Base-by-base conservation (phyloP, 1,284 basidiomycete species). In the Schizophyllum amplum region DNA sequence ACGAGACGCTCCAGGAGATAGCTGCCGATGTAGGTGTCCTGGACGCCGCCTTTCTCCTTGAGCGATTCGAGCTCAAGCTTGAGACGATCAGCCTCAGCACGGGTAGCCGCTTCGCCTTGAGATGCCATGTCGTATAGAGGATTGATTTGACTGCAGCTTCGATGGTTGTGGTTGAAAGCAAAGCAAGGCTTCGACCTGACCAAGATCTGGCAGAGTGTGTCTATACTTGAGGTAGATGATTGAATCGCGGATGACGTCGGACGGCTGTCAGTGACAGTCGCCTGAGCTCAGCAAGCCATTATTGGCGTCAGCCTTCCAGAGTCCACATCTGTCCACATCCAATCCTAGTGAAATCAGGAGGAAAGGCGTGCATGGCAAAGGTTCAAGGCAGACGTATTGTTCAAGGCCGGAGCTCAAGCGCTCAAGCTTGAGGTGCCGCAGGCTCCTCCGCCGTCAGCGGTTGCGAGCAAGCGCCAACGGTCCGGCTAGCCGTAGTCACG, bases 1-100 rank as follows among this genome's bases (percentile, higher is more conserved):
- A 76, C 79, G 48, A 91, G 74, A 57, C 91, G 75, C 50, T 83
- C 73, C 52, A 92, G 78, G 56, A 94, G 78, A 67, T 92, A 94
- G 53, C 82, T 70, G 4, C 84, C 82, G 54, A 92, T 71, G 52
- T 75, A 77, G 59, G 90, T 82, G 13, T 74, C 70, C 26, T 80
- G 72, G 11, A 67, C 66, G 42, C 72, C 74, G 21, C 74, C 71
- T 53, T 72, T 66, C 23, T 65, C 65, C 61, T 77, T 70, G 59
- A 81, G 65, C 24, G 72, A 68, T 47, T 78, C 68, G 17, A 86
- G 65, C 65, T 84, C 75, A 56, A 80, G 72, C 47, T 73, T 77
- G 59, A 85, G 80, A 63, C 75, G 78, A 63, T 72, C 69, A 47
- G 84, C 70, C 66, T 86, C 78, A 48, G 76, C 73, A 57, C 82